phyloP scores from a whole-genome alignment of 805 yeast species.

The Saccharomycopsis sp. region DNA sequence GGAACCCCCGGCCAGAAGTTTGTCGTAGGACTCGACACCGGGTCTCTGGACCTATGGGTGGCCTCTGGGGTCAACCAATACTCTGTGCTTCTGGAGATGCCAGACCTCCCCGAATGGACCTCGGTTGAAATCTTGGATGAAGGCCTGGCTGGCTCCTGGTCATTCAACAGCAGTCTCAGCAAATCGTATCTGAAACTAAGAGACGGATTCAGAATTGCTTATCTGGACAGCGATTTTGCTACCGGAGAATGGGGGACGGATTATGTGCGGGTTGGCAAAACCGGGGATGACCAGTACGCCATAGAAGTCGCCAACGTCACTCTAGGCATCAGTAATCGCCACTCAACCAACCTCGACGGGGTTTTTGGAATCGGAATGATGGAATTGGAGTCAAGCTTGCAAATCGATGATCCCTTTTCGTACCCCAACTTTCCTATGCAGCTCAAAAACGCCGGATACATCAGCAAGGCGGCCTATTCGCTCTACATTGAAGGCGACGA shows the following conservation, averaged over 20 bases:
- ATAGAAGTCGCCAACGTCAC: neutral
- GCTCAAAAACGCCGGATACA: neutral
- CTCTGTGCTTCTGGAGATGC: neutral
- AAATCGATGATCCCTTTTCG: neutral
- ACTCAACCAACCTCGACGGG: neutral
- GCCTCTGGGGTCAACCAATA: neutral
- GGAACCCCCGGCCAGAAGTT: slow-evolving; percentile 1
- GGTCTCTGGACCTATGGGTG: neutral
- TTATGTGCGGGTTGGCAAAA: neutral
- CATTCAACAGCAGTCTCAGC: neutral
- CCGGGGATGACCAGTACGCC: neutral
- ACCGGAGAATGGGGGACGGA: neutral
- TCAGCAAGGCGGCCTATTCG: neutral
- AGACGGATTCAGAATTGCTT: neutral
- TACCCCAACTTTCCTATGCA: neutral
- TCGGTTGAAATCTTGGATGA: neutral
- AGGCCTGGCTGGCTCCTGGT: neutral
- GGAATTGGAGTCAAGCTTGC: neutral
- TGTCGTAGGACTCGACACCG: neutral
- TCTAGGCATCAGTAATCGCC: neutral
- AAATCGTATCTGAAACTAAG: neutral
- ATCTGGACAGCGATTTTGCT: neutral
- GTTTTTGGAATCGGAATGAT: neutral
- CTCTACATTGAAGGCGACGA: neutral
- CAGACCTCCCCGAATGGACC: neutral